Evolutionary conservation across 192 early-diverging fungal species (phyloP), one percentile per base, ranked within the genome.

Genomic region (Linnemannia hyalina): DNA sequence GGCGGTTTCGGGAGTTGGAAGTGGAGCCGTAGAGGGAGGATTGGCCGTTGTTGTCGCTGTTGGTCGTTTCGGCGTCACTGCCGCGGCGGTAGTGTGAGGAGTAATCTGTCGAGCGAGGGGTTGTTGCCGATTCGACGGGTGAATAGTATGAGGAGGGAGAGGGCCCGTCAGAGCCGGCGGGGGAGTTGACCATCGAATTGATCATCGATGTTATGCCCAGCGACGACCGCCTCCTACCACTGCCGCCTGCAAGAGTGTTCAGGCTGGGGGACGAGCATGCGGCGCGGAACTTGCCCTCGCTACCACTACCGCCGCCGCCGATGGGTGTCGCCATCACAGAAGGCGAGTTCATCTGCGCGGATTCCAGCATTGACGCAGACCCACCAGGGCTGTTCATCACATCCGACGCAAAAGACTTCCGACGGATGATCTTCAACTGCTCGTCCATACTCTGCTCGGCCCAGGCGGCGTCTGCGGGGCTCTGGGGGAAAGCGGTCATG

Each of bases 401-500:
- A 6, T 70, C 76, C 2, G 40, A 22, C 0, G 68, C 77, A 71
- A 70, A 78, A 1, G 82, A 75, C 15, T 78, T 79, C 9, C 83
- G 74, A n/a, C 83, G 83, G 20, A 86, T 26, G 0, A 78, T 63
- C 35, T 74, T 86, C 22, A 86, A 29, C 29, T 80, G 79, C 41
- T 86, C 83, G 20, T 86, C 83, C 79, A 86, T 77, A 41, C 79
- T 86, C 54, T 77, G 78, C 35, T 86, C 83, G 11, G 83, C 73
- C 3, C 75, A 46, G 2, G 60, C 44, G 4, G 57, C 68, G 5
- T 85, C 78, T 7, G 75, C 74, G 2, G 38, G 70, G 15, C 44
- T 77, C 57, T 73, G 74, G 2, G 46, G 71, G 60, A 80, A 80
- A 26, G 60, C 68, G 10, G 72, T 44, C 70, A 73, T 77, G 11